Evolutionary conservation across 495 filamentous ascomycete species (phyloP), one percentile per base, ranked within the genome.

Genomic region (Acidomyces sp.): DNA sequence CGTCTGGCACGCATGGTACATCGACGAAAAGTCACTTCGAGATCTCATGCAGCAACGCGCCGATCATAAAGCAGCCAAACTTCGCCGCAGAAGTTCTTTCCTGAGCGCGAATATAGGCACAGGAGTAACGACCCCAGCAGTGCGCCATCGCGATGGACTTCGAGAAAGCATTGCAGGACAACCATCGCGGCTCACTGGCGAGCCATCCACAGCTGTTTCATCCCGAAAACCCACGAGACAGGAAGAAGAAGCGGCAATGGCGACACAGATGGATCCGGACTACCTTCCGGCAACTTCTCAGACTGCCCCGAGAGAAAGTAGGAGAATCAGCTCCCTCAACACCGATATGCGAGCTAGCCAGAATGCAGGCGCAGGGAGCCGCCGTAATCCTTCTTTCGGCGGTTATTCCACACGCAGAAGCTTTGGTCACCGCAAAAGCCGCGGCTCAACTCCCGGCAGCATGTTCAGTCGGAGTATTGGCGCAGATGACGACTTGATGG

Each of bases 251-350:
- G 66, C 72, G 28, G 74, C 80, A 34, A 69, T 87, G 39, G 76
- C 72, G 2, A 75, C 79, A 9, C 74, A 82, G 3, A 60, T 97
- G 15, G 83, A 86, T 38, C 77, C 84, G 18, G 85, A 90, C 37
- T 82, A 75, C 43, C 80, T 77, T 17, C 48, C 44, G 2, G 24
- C 30, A 11, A 66, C 69, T 32, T 70, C 74, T 21, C 70, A 76
- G 27, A 73, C 74, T 13, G 75, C 77, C 3, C 66, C 74, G 16
- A 77, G 82, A 57, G 76, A 84, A 29, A 90, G 85, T 10, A 71
- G 90, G 22, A 71, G 90, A 21, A 85, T 96, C 16, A 96, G 90
- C 58, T 95, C 90, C 25, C 66, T 96, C 44, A 71, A 96, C 37
- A 82, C 90, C n/a, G 80, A 85, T 34, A 83, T 87, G 40, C 70